phyloP scores from a whole-genome alignment of 2,329 filamentous ascomycete species.

The Dryadomyces sulphureus region DNA sequence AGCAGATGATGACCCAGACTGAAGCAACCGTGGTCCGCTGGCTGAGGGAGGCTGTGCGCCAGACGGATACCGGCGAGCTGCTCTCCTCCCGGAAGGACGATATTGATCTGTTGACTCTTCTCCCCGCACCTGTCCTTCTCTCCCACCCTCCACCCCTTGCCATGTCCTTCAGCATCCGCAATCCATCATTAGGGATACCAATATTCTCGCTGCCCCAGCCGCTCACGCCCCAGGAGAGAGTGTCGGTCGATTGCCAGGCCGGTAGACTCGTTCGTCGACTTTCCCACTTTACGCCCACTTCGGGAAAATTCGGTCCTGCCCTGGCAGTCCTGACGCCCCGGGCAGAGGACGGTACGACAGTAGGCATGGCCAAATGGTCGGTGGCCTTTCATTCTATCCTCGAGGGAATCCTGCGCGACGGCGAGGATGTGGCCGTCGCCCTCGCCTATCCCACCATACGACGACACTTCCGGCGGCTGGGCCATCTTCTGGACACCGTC shows the following conservation, averaged over 20 bases:
- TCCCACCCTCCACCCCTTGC: neutral
- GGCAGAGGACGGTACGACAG: neutral
- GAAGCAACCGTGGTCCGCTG: constrained; percentile 31
- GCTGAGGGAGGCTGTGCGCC: constrained; percentile 17
- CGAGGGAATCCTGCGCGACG: constrained; percentile 41
- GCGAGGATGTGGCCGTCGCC: constrained; percentile 42
- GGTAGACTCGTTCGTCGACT: constrained; percentile 31
- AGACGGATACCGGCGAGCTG: neutral
- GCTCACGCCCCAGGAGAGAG: constrained; percentile 21
- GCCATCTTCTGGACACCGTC: constrained; percentile 35
- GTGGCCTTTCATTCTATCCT: constrained; percentile 41
- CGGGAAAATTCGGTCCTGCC: constrained; percentile 32
- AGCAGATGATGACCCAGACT: constrained; percentile 27
- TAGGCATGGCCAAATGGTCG: constrained; percentile 29
- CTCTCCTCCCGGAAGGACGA: neutral
- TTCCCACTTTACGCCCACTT: constrained; percentile 27
- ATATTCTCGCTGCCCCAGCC: constrained; percentile 21
- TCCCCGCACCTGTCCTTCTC: constrained; percentile 5
- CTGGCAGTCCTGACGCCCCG: constrained; percentile 19
- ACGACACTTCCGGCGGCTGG: constrained; percentile 32
- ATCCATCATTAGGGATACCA: constrained; percentile 21
- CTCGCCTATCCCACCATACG: constrained; percentile 42
- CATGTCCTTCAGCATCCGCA: constrained; percentile 25
- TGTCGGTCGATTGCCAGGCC: constrained; percentile 27
- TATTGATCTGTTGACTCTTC: neutral